These are phyloP conservation scores for Colletotrichum chrysophilum DNA, from an alignment of 2,329 filamentous ascomycete species.

Conservation along the genomic window DNA sequence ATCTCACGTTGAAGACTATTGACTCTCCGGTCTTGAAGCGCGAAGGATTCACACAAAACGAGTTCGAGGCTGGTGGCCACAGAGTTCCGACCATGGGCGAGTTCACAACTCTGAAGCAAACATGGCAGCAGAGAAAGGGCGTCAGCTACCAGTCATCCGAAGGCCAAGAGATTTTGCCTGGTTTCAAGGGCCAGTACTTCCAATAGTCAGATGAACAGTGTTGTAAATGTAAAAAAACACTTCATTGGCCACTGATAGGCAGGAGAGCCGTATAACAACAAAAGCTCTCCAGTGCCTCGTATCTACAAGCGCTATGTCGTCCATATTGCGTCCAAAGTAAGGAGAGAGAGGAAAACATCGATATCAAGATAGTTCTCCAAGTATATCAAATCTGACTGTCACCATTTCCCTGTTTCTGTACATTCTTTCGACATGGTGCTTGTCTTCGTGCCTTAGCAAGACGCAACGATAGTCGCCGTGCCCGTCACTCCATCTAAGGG, in stretches of 20 bases:
- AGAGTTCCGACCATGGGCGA: conserved; percentile 40
- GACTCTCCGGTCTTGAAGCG: conserved; percentile 41
- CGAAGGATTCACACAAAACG: conserved; percentile 37
- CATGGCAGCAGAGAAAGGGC: conserved; percentile 39
- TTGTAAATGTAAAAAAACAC: accelerated
- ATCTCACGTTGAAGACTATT: conserved; percentile 39
- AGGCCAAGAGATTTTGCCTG: conserved; percentile 38
- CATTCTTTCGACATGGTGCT: neutral
- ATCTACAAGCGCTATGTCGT: neutral
- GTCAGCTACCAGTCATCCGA: conserved; percentile 28
- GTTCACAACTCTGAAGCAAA: conserved; percentile 41
- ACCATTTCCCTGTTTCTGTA: neutral
- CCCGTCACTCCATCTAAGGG: neutral
- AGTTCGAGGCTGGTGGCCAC: conserved; percentile 38
- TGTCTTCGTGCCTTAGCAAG: neutral
- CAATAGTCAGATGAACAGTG: neutral
- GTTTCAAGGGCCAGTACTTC: conserved; percentile 33
- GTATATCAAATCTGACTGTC: accelerated
- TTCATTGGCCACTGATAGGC: neutral
- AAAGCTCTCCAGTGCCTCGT: neutral
- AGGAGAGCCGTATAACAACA: accelerated
- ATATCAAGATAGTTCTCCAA: neutral
- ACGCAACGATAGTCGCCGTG: neutral
- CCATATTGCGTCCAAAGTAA: neutral
- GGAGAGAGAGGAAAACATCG: neutral